phyloP scores from a whole-genome alignment of 371 early-diverging fungal genomes.

The Circinella umbellata region DNA sequence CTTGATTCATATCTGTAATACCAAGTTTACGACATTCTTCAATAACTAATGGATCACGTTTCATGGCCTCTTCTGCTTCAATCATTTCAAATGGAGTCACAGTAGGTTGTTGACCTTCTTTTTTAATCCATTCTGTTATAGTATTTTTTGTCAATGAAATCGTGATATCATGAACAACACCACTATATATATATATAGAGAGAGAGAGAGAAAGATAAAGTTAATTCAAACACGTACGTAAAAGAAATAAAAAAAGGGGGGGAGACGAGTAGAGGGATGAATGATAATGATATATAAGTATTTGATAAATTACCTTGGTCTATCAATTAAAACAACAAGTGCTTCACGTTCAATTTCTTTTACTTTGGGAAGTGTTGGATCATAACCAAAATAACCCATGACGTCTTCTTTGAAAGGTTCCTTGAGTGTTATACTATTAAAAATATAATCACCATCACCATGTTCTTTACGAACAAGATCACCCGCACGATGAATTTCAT shows the following conservation, averaged over 20 bases:
- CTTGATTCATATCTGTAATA: slow-evolving; percentile 42
- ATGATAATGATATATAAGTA: too few species aligned
- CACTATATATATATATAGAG: background rate
- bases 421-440: slow-evolving; percentile 42
- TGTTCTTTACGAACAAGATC: slow-evolving; percentile 33
- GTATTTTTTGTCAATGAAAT: slow-evolving; percentile 28
- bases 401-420: slow-evolving; percentile 41
- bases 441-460: slow-evolving; percentile 25
- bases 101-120: slow-evolving; percentile 45
- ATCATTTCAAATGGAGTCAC: slow-evolving; percentile 43
- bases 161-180: slow-evolving; percentile 38
- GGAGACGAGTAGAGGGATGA: too few species aligned
- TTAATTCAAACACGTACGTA: too few species aligned
- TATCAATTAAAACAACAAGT: slow-evolving; percentile 37
- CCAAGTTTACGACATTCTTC: slow-evolving; percentile 44
- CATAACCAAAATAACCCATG: slow-evolving; percentile 44
- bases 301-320: slow-evolving; percentile 20
- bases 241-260: too few species aligned
- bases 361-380: slow-evolving; percentile 28
- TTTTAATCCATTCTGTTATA: slow-evolving; percentile 33
- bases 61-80: slow-evolving; percentile 38
- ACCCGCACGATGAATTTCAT: slow-evolving; percentile 40
- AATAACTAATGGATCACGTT: slow-evolving; percentile 35
- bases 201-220: too few species aligned
- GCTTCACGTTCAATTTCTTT: slow-evolving; percentile 41